phyloP scores from a whole-genome alignment of 2,329 filamentous ascomycete genomes.

The Rutstroemia sydowiana region DNA sequence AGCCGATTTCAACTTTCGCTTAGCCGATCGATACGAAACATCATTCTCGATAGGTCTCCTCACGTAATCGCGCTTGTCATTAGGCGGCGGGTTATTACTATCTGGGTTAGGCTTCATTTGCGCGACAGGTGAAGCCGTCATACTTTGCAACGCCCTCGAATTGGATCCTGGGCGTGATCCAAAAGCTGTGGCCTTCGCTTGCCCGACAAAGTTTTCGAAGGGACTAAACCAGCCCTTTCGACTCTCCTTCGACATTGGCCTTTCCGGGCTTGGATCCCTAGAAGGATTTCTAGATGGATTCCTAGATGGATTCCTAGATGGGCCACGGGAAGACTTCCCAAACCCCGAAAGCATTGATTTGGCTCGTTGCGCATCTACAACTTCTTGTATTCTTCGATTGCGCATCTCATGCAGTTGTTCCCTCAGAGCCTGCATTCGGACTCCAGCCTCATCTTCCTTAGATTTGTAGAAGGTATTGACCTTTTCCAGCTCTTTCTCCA shows the following conservation, averaged over 20 bases:
- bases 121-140: constrained; percentile 34
- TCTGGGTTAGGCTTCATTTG: constrained; percentile 35
- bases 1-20: constrained; percentile 84
- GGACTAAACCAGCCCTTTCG: constrained; percentile 42
- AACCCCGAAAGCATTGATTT: constrained; percentile 17
- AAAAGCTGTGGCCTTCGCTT: constrained; percentile 42
- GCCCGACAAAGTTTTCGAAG: constrained; percentile 30
- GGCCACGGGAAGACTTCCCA: constrained; percentile 13
- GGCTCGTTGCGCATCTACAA: constrained; percentile 31
- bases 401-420: constrained; percentile 92
- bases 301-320: constrained; percentile 14
- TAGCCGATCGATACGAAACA: constrained; percentile 80
- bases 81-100: constrained; percentile 12
- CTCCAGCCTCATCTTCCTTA: constrained; percentile 79
- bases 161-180: constrained; percentile 47
- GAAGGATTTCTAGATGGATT: too few relatives aligned
- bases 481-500: constrained; percentile 81
- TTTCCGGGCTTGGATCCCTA: constrained; percentile 14
- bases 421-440: constrained; percentile 62
- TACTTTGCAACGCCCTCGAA: constrained; percentile 49
- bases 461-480: constrained; percentile 82
- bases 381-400: constrained; percentile 69
- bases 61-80: constrained; percentile 41
- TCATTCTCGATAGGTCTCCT: constrained; percentile 44
- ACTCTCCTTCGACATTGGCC: constrained; percentile 19